These are phyloP conservation scores for Dryas drummondii DNA, from an alignment of 306 rosid genomes.

Conservation along the genomic window DNA sequence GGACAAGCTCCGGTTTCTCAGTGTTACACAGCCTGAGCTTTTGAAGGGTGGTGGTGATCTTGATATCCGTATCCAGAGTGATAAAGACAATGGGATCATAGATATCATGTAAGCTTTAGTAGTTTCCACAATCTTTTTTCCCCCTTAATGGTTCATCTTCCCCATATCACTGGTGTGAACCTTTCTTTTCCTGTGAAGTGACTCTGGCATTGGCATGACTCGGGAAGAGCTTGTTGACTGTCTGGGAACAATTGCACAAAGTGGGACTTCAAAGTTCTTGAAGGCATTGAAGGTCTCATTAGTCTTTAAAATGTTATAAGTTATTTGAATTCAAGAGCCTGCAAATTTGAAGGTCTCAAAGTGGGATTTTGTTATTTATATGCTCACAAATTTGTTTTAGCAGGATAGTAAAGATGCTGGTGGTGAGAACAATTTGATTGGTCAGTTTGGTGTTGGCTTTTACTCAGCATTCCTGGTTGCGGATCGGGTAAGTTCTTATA, in stretches of 20 bases:
- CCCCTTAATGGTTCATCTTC: neutral
- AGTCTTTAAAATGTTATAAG: conserved; percentile 5
- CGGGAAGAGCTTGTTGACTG: conserved; percentile 88
- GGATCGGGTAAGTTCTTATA: conserved; percentile 58
- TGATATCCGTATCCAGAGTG: conserved; percentile 79
- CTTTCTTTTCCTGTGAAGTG: conserved; percentile 49
- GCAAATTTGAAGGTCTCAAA: too few relatives aligned
- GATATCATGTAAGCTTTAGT: conserved; percentile 59
- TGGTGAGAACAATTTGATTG: conserved; percentile 80
- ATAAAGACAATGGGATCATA: conserved; percentile 80
- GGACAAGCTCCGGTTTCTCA: conserved; percentile 90
- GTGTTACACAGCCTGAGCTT: conserved; percentile 78
- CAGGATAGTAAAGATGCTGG: conserved; percentile 93
- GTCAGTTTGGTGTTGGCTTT: conserved; percentile 98
- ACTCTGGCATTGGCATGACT: conserved; percentile 95
- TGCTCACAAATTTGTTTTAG: conserved; percentile 26
- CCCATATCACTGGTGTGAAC: neutral
- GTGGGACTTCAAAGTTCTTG: conserved; percentile 96
- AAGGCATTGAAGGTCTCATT: conserved; percentile 72
- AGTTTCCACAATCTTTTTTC: neutral
- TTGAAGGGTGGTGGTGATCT: conserved; percentile 73
- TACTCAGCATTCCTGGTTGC: conserved; percentile 88
- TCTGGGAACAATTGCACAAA: conserved; percentile 98
- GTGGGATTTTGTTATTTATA: neutral
- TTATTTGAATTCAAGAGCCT: neutral